Conservation (phyloP, 2,329 filamentous ascomycete genomes). For the Ceratocystis lukuohia region DNA sequence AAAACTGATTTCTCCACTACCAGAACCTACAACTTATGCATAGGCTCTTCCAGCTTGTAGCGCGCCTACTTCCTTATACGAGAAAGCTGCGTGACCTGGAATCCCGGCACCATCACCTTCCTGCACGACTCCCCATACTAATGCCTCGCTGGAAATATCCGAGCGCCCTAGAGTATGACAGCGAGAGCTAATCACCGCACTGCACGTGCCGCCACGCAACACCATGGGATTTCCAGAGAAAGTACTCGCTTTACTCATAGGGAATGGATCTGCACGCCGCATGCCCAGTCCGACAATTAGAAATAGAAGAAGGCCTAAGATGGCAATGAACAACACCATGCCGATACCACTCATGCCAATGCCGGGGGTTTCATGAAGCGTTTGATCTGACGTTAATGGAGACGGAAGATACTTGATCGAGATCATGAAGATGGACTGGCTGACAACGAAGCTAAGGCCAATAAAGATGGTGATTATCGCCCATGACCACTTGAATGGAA, state of each 20-base stretch:
- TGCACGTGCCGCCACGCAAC: constrained; percentile 36
- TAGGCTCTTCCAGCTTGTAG: constrained; percentile 30
- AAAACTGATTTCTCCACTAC: neutral
- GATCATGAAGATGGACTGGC: constrained; percentile 31
- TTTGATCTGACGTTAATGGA: constrained; percentile 17
- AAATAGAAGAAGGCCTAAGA: constrained; percentile 29
- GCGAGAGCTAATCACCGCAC: constrained; percentile 37
- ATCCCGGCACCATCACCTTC: constrained; percentile 28
- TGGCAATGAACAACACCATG: constrained; percentile 30
- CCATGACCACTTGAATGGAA: constrained; percentile 36
- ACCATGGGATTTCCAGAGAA: constrained; percentile 37
- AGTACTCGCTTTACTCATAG: constrained; percentile 27
- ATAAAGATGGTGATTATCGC: constrained; percentile 33
- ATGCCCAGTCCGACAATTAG: constrained; percentile 30
- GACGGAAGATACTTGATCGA: constrained; percentile 24
- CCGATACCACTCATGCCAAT: constrained; percentile 33
- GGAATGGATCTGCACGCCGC: constrained; percentile 29
- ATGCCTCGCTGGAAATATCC: constrained; percentile 24
- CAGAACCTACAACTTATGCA: constrained; percentile 23
- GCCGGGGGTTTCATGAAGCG: constrained; percentile 23
- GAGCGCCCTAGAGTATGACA: constrained; percentile 31
- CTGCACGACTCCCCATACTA: constrained; percentile 36
- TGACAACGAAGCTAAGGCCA: constrained; percentile 34
- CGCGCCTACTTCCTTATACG: constrained; percentile 26
- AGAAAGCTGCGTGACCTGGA: constrained; percentile 35